Evolutionary conservation across 1,284 basidiomycete species (phyloP), one percentile per base, ranked within the genome.

Genomic region (Cutaneotrichosporon cyanovorans): DNA sequence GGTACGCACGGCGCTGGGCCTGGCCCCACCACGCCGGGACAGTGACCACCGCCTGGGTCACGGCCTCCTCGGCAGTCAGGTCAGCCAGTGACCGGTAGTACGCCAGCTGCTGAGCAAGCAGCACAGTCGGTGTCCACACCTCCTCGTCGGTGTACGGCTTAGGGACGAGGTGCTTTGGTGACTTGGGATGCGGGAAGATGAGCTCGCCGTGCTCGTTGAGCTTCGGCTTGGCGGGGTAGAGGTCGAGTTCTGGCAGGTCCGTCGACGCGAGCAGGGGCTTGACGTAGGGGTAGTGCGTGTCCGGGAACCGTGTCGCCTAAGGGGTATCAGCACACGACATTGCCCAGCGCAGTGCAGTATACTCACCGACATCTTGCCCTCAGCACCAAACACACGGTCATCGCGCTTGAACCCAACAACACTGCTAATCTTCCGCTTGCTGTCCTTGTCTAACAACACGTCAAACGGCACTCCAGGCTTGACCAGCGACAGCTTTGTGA

Each of bases 391-490:
- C 30, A 92, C 72, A 48, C 91, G 77, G 64, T 97, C 92, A 15
- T 82, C 80, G 56, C 79, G 79, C 74, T 88, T 92, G 86, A 85
- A 93, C 25, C 78, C 84, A 0, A 96, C 86, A 2, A 84, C 81
- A 19, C 87, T 82, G 59, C 86, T 84, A 43, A 96, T 89, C 74
- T 98, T 98, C 56, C 93, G 79, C 74, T 96, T 97, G 34, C 89
- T 93, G 69, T 97, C 93, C 66, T 88, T 87, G 73, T 95, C 92
- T 41, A 98, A 76, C 30, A 99, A 77, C 25, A 99, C 88, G 72
- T 99, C 93, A 62, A 98, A 95, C 1, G 93, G 91, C 42, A 88
- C 76, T 34, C 92, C 93, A 1, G 93, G 93, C 65, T 93, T 93
- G 79, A 98, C 87, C 52, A 98, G 76, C 9, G 91, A 92, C 22